These are phyloP conservation scores for Phytophthora niederhauseri DNA, from an alignment of 352 stramenopile genomes.

Conservation along the genomic window DNA sequence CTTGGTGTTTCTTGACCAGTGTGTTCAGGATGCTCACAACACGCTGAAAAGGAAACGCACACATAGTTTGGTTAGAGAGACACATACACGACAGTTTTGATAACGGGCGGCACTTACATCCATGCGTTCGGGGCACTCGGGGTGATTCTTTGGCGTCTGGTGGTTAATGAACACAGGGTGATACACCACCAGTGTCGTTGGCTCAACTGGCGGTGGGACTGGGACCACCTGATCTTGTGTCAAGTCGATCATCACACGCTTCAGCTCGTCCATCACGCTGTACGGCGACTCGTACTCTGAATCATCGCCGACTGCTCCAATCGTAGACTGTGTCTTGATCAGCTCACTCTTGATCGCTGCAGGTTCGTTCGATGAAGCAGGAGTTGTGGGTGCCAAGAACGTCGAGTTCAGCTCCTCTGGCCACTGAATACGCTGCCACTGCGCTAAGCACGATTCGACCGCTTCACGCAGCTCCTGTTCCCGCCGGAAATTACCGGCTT, in stretches of 20 bases:
- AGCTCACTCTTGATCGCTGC: conserved; percentile 44
- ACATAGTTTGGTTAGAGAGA: conserved; percentile 25
- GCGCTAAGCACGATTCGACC: conserved; percentile 53
- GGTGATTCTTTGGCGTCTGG: conserved; percentile 82
- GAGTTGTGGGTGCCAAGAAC: conserved; percentile 40
- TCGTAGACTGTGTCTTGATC: conserved; percentile 12
- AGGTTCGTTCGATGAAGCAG: conserved; percentile 1
- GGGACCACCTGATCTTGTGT: conserved; percentile 60
- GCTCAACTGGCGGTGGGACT: conserved; percentile 26
- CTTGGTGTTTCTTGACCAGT: conserved; percentile 68
- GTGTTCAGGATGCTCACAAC: conserved; percentile 72
- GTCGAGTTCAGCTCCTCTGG: conserved; percentile 59
- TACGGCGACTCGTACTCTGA: conserved; percentile 13
- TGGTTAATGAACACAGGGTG: conserved; percentile 87
- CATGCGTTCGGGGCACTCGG: conserved; percentile 82
- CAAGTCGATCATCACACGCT: conserved; percentile 79
- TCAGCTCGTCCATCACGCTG: conserved; percentile 74
- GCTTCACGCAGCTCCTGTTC: conserved; percentile 55
- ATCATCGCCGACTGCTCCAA: conserved; percentile 27
- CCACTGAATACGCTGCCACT: conserved; percentile 77
- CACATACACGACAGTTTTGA: not conserved
- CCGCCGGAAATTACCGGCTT: conserved; percentile 45
- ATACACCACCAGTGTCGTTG: conserved; percentile 80
- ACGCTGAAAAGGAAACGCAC: conserved; percentile 39
- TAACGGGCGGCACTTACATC: conserved; percentile 53